These are phyloP conservation scores for Phytophthora sansomeana DNA, from an alignment of 352 stramenopile genomes.

Conservation along the genomic window DNA sequence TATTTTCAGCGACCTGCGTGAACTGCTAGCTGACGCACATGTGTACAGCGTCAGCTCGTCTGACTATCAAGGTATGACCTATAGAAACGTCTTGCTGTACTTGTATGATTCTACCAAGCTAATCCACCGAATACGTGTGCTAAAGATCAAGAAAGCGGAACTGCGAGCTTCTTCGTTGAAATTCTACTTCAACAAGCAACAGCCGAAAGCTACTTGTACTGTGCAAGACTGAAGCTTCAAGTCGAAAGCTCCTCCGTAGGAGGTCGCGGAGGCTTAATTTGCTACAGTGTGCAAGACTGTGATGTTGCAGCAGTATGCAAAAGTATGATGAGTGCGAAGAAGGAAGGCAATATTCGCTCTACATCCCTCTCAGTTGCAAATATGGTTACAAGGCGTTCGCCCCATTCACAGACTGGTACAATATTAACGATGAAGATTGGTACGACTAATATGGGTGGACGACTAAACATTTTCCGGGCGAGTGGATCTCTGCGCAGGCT, in stretches of 20 bases:
- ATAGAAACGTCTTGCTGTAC: not conserved
- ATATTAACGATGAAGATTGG: constrained; percentile 37
- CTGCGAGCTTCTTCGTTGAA: constrained; percentile 63
- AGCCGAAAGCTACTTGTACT: constrained; percentile 55
- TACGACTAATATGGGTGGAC: constrained; percentile 48
- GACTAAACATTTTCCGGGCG: constrained; percentile 46
- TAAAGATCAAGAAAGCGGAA: constrained; percentile 64
- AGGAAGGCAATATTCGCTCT: constrained; percentile 23
- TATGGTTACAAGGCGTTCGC: constrained; percentile 17
- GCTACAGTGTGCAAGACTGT: constrained; percentile 66
- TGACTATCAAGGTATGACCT: constrained; percentile 68
- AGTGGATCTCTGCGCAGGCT: constrained; percentile 49
- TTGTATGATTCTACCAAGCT: not conserved
- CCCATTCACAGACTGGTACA: constrained; percentile 11
- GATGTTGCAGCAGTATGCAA: constrained; percentile 55
- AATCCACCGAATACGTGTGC: constrained; percentile 1
- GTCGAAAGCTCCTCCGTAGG: constrained; percentile 39
- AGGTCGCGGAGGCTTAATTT: constrained; percentile 28
- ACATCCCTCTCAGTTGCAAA: constrained; percentile 47
- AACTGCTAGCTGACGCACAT: constrained; percentile 56
- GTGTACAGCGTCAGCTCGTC: constrained; percentile 67
- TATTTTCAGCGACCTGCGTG: constrained; percentile 51
- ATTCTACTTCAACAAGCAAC: constrained; percentile 61
- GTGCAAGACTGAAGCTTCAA: constrained; percentile 69
- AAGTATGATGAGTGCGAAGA: constrained; percentile 56